Base-by-base conservation (phyloP, 2,329 filamentous ascomycete genomes). In the Cordyceps cateniannulata region DNA sequence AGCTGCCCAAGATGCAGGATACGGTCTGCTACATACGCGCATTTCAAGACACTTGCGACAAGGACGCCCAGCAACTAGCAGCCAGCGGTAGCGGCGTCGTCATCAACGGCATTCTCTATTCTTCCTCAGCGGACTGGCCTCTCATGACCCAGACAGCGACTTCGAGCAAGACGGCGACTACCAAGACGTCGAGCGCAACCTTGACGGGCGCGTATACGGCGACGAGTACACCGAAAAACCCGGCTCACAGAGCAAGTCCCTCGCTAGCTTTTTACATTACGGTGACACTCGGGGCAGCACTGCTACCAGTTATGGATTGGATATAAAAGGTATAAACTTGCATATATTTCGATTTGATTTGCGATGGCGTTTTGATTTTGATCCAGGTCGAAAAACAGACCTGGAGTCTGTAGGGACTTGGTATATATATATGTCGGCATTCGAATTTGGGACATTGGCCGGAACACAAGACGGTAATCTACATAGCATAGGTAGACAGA, bases 21-120 rank as follows among this genome's bases (percentile, higher is more conserved):
- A 71, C 80, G 2, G 85, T 81, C 5, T 91, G 87, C 72, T 90
- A 81, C 73, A 67, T 89, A 9, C 79, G 86, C 24, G 74, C 73
- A 50, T 75, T 82, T 44, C 68, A 69, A 12, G 68, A 69, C 2
- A 84, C 82, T 1, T 90, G 73, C 50, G 66, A 87, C 68, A 76
- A 76, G 1, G 68, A 76, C 6, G 78, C 83, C 1, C 75, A 84
- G 66, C 74, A 76, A 4, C 68, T 76, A 27, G 78, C 75, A 62
- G 77, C 85, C 51, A 66, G 72, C 1, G 77, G 79, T 3, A 67
- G 81, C 35, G 87, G 85, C 0, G 75, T 80, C 2, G 78, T 87
- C 48, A 79, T 85, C 65, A 85, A 86, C 64, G 86, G 85, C 8
- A 76, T 88, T 22, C 76, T 84, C 66, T 81, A 81, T 64, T 67